Percentiles rank a stretch among this genome's conserved stretches.
These are phyloP conservation scores for Neospermospora avenae DNA, from an alignment of 2,329 filamentous ascomycete species.

Conservation along the genomic window DNA sequence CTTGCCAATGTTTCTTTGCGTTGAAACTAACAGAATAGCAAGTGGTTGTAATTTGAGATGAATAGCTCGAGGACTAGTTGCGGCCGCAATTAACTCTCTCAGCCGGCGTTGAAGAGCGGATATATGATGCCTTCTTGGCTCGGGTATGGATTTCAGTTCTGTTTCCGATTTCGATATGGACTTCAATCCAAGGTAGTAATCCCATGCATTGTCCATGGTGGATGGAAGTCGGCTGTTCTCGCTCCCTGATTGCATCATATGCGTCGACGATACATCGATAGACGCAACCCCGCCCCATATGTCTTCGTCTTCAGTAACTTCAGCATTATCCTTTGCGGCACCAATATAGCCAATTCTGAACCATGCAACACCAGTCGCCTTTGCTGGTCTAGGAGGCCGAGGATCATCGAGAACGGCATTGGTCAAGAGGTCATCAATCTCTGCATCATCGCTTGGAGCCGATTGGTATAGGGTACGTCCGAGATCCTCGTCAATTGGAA, in stretches of 20 bases:
- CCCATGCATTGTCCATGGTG: conserved; percentile 75
- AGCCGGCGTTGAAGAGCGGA: conserved; percentile 66
- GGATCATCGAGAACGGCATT: conserved; percentile 51
- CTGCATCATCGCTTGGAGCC: conserved; percentile 52
- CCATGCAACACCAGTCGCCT: conserved; percentile 69
- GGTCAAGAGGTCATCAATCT: conserved; percentile 64
- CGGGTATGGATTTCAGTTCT: conserved; percentile 41
- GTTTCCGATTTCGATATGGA: conserved; percentile 53
- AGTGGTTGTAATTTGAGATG: conserved; percentile 84
- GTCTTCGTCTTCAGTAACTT: conserved; percentile 60
- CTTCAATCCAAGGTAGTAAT: conserved; percentile 81
- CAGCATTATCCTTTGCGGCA: conserved; percentile 48
- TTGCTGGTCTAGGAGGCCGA: conserved; percentile 36
- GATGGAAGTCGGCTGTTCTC: conserved; percentile 78
- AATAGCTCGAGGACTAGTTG: conserved; percentile 82
- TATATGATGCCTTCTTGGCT: conserved; percentile 49
- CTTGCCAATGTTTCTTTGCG: conserved; percentile 91
- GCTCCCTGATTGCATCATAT: conserved; percentile 88
- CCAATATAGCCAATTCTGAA: conserved; percentile 81
- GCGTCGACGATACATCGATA: conserved; percentile 81
- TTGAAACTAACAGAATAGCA: conserved; percentile 84
- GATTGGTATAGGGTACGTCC: conserved; percentile 78
- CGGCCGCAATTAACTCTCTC: conserved; percentile 80
- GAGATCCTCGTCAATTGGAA: conserved; percentile 82
- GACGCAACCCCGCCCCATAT: conserved; percentile 83